phyloP scores from a whole-genome alignment of 2,329 filamentous ascomycete species.

The Leptographium procerum region DNA sequence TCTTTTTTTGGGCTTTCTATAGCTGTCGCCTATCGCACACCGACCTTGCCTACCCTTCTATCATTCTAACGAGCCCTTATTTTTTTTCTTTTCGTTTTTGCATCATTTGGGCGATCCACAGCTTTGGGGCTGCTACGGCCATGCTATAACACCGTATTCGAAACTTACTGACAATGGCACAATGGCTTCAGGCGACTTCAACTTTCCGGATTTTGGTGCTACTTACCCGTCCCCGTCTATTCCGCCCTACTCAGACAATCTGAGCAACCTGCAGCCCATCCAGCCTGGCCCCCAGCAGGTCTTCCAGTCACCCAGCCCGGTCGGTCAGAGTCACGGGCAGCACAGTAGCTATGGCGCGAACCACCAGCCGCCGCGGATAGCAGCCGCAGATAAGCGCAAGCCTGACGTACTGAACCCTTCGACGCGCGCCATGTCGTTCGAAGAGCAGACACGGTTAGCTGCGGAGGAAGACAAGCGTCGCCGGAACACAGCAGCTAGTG shows the following conservation, averaged over 20 bases:
- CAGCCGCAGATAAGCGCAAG: conserved; percentile 31
- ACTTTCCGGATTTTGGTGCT: conserved; percentile 42
- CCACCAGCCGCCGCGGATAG: conserved; percentile 17
- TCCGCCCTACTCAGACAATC: conserved; percentile 30
- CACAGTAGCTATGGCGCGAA: conserved; percentile 16
- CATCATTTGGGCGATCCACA: conserved; percentile 11
- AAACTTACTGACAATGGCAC: conserved; percentile 29
- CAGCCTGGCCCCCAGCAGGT: conserved; percentile 39
- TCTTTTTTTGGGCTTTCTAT: not conserved
- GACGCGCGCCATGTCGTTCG: conserved; percentile 42
- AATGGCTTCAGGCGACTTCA: conserved; percentile 46
- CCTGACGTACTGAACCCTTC: conserved; percentile 28
- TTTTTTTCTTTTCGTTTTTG: not conserved
- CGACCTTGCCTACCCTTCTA: not conserved
- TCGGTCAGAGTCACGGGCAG: conserved; percentile 21
- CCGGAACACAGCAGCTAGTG: conserved; percentile 78
- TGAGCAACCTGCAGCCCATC: conserved; percentile 35
- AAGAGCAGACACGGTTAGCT: conserved; percentile 60
- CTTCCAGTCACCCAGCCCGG: conserved; percentile 21
- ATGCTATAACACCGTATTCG: conserved; percentile 4
- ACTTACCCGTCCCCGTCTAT: conserved; percentile 39
- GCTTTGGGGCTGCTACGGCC: conserved; percentile 8
- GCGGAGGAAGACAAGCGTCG: conserved; percentile 86
- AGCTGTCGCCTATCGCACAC: not conserved
- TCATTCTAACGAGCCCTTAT: not conserved